A percentile compares a stretch with the other conserved stretches of the same genome.
Conservation (phyloP, 2,329 filamentous ascomycete species). For the Phialophora expanda region DNA sequence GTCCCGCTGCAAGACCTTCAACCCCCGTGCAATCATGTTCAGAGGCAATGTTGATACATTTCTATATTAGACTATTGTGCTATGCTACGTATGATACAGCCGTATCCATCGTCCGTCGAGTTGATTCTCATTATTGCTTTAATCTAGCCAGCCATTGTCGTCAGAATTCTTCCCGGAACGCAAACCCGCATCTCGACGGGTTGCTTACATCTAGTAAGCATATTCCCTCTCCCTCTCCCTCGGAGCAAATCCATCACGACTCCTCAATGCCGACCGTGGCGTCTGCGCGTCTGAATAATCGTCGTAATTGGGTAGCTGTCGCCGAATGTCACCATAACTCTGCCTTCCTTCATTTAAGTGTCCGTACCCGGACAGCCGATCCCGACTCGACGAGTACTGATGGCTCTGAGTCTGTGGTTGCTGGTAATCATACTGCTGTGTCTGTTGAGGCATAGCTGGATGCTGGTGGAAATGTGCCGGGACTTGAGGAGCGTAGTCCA, state of each 20-base stretch:
- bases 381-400: constrained; percentile 25
- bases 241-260: constrained; percentile 11
- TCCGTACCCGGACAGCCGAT: constrained; percentile 27
- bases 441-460: constrained; percentile 13
- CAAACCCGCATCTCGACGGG: background rate
- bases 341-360: constrained; percentile 27
- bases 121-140: constrained; percentile 12
- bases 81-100: background rate
- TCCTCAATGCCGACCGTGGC: constrained; percentile 18
- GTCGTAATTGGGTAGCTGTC: constrained; percentile 31
- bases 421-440: background rate
- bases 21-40: background rate
- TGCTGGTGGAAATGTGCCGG: constrained; percentile 20
- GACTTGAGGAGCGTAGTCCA: constrained; percentile 32
- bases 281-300: constrained; percentile 30
- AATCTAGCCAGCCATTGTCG: constrained; percentile 4
- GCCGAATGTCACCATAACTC: constrained; percentile 35
- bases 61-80: background rate
- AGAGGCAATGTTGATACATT: constrained; percentile 4
- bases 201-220: constrained; percentile 22
- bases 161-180: background rate
- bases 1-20: background rate
- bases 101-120: background rate
- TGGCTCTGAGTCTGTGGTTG: constrained; percentile 6
- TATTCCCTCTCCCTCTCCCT: constrained; percentile 25